phyloP scores from a whole-genome alignment of 148 eudicot species.

The Persicaria tinctoria region DNA sequence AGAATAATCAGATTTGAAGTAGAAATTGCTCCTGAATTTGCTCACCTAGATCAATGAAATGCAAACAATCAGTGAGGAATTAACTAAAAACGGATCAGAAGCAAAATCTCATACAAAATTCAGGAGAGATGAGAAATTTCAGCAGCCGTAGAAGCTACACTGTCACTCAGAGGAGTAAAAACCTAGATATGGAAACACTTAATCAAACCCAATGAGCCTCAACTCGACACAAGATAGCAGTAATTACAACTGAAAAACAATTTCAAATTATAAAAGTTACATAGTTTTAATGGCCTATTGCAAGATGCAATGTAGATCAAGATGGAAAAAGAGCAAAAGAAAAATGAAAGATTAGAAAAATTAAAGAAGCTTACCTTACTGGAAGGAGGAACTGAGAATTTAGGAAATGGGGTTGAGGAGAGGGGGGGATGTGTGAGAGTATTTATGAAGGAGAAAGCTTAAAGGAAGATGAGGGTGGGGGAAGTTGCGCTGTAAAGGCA shows the following conservation, averaged over 20 bases:
- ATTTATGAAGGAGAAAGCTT: neutral
- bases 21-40: neutral
- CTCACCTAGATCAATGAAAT: neutral
- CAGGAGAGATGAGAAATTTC: neutral
- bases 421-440: neutral
- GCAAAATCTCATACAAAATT: neutral
- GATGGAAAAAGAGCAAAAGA: neutral
- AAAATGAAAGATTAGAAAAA: neutral
- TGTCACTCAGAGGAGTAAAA: neutral
- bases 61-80: neutral
- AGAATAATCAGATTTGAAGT: neutral
- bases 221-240: neutral
- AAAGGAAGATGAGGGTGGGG: neutral
- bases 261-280: neutral
- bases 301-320: constrained; percentile 3
- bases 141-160: neutral
- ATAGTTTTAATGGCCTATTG: neutral
- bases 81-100: neutral
- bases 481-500: neutral
- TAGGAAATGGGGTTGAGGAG: neutral
- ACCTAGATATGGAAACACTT: neutral
- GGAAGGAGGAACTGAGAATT: neutral
- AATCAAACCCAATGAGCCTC: neutral
- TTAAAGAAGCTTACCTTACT: neutral
- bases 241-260: neutral